These are phyloP conservation scores for Barnettozyma vustinii DNA, from an alignment of 805 yeast species.

Conservation along the genomic window DNA sequence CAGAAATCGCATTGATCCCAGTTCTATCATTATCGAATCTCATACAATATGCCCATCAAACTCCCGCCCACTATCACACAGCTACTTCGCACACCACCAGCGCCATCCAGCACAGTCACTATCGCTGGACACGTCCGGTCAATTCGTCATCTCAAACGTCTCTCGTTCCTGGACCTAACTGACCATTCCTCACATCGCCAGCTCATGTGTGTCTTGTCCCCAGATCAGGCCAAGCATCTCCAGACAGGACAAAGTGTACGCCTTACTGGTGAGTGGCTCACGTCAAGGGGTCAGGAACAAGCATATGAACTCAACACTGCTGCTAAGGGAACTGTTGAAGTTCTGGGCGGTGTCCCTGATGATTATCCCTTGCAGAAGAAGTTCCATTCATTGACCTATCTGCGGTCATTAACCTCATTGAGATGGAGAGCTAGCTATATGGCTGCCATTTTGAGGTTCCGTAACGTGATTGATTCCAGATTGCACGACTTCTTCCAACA, in stretches of 20 bases:
- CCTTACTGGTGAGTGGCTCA: constrained; percentile 38
- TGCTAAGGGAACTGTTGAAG: constrained; percentile 30
- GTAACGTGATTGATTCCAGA: constrained; percentile 59
- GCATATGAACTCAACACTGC: constrained; percentile 38
- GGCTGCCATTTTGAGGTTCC: constrained; percentile 61
- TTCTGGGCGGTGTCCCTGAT: constrained; percentile 59
- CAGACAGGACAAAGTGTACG: constrained; percentile 44
- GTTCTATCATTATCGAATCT: too few relatives aligned
- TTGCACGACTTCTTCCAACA: constrained; percentile 49
- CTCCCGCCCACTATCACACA: constrained; percentile 13
- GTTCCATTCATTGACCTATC: constrained; percentile 54
- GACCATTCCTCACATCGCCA: constrained; percentile 66
- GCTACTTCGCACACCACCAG: constrained; percentile 18
- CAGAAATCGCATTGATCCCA: too few relatives aligned
- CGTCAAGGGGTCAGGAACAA: constrained; percentile 48
- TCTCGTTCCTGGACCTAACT: constrained; percentile 71
- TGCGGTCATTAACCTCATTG: constrained; percentile 69
- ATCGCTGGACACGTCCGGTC: constrained; percentile 75
- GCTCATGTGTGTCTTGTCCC: constrained; percentile 51
- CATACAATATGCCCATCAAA: neutral
- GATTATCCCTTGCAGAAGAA: constrained; percentile 84
- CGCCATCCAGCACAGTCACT: constrained; percentile 31
- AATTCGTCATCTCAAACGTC: constrained; percentile 64
- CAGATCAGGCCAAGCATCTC: constrained; percentile 26
- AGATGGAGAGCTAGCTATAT: constrained; percentile 70